Base-by-base conservation (phyloP, 2,329 filamentous ascomycete genomes). In the Chrysoporthe austroafricana region DNA sequence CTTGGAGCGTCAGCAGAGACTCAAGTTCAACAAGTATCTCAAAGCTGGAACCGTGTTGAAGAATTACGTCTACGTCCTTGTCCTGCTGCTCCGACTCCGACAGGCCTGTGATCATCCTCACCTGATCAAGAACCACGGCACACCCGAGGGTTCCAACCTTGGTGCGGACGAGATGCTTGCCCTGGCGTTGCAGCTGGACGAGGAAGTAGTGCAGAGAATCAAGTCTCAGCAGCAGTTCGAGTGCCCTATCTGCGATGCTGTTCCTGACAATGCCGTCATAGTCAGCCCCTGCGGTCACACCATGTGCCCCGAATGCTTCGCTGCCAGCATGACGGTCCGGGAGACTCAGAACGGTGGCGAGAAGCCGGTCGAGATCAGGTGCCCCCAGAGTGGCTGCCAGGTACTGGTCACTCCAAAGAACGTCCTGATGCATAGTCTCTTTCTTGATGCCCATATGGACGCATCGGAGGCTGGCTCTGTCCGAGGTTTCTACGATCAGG, bases 91-190 rank as follows among this genome's bases (percentile, higher is more conserved):
- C 52, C 88, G 91, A 36, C 83, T 94, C 11, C 88, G 92, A 36
- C 91, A 94, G 77, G 89, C 89, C n/a, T 92, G 90, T 73, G 93
- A 91, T 71, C 91, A 94, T 75, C 91, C 91, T 1, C 87, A 92
- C 73, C 86, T 91, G 58, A 83, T 87, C 61, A 64, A 67, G 56
- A 62, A 77, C 26, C 71, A 74, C 42, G 70, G 71, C 7, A 74
- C 77, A 16, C 76, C 76, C 5, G 73, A 77, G 2, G 75, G 74
- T 1, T 58, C 71, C 8, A 63, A 72, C 32, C 71, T 76, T 8
- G 71, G 70, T 8, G 54, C 71, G 0, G 71, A 75, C 3, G 72
- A 75, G 6, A 77, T 77, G 76, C 66, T 67, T 11, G 66, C 68
- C 8, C 63, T 77, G 5, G 74, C 75, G 1, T 39, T n/a, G 2